phyloP scores from a whole-genome alignment of 306 rosid species.

The Spatholobus suberectus region DNA sequence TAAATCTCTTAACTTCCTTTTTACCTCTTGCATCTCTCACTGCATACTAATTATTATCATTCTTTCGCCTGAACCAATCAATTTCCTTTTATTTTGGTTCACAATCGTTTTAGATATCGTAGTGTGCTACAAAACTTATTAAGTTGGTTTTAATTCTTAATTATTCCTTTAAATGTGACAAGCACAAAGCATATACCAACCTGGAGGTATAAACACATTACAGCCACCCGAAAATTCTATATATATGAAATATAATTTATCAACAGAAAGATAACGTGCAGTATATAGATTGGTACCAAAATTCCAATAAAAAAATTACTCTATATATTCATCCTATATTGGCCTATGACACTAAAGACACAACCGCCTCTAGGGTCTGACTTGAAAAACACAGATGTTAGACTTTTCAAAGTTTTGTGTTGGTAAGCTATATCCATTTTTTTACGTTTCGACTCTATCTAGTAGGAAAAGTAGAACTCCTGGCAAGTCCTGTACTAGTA shows the following conservation, averaged over 20 bases:
- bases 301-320: background rate
- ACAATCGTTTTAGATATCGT: background rate
- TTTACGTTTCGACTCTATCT: background rate
- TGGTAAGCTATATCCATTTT: background rate
- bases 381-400: slow-evolving; percentile 30
- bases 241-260: background rate
- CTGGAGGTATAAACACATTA: background rate
- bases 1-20: background rate
- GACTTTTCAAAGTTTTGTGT: slow-evolving; percentile 34
- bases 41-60: background rate
- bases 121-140: background rate
- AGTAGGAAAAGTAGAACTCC: slow-evolving; percentile 2
- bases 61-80: background rate
- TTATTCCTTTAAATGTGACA: background rate
- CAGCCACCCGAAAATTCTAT: background rate
- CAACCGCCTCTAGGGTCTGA: slow-evolving; percentile 3
- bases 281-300: background rate
- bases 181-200: background rate
- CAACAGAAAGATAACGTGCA: background rate
- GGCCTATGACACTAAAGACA: background rate
- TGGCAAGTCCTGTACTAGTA: background rate
- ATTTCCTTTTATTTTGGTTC: background rate
- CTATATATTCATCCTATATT: background rate
- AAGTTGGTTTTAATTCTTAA: background rate
- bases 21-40: slow-evolving; percentile 3